These are phyloP conservation scores for Boletus rex-veris DNA, from an alignment of 768 basidiomycete genomes.

Conservation along the genomic window DNA sequence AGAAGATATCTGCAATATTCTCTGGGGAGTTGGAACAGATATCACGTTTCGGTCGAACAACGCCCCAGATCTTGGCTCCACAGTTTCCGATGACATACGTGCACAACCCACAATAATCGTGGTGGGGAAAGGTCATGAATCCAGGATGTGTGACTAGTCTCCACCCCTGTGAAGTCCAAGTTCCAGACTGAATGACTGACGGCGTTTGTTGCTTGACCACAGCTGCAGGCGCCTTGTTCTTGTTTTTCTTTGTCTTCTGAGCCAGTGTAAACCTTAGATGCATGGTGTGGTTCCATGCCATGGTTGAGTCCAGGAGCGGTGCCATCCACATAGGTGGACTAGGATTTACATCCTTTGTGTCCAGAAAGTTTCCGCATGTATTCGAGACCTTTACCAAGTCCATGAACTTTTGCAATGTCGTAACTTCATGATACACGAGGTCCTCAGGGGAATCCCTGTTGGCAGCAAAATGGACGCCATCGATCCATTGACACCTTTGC, in stretches of 20 bases:
- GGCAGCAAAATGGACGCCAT: neutral
- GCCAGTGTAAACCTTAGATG: neutral
- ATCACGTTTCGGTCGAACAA: neutral
- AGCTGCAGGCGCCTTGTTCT: neutral
- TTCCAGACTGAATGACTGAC: no score
- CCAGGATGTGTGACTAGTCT: neutral
- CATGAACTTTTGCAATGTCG: neutral
- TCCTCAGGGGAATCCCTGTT: no score
- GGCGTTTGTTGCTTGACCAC: no score
- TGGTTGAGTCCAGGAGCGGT: neutral
- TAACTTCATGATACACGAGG: neutral
- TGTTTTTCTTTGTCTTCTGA: neutral
- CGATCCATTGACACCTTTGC: no score
- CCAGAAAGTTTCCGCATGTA: neutral
- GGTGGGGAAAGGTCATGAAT: neutral
- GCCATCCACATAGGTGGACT: neutral
- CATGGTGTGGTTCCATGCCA: neutral
- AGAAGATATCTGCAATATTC: no score
- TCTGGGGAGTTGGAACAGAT: no score
- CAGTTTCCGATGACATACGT: neutral
- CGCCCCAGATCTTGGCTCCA: neutral
- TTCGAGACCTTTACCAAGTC: neutral
- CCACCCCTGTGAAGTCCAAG: no score
- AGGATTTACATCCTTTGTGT: neutral
- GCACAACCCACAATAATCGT: constrained; percentile 1